Evolutionary conservation across 164 flowering plant species (phyloP).

Genomic region (Piper longum): DNA sequence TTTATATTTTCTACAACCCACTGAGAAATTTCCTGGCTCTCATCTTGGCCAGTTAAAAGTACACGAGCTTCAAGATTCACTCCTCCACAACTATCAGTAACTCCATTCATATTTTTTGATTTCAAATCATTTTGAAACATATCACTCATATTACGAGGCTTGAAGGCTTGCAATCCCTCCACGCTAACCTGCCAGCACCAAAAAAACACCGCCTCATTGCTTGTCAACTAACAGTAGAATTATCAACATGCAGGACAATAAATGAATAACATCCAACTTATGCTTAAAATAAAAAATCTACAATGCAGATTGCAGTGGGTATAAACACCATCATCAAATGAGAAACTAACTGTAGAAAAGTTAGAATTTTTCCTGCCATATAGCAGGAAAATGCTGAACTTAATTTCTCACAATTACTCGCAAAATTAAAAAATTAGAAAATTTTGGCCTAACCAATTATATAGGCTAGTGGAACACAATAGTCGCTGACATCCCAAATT

Average conservation of each 20-base stretch:
- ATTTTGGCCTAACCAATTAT: too few relatives aligned
- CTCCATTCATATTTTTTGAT: conserved; percentile 22
- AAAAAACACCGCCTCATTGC: background rate
- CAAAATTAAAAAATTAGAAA: too few relatives aligned
- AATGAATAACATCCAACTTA: background rate
- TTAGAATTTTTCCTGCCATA: too few relatives aligned
- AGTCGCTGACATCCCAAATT: too few relatives aligned
- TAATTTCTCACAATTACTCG: too few relatives aligned
- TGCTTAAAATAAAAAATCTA: background rate
- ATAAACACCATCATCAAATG: too few relatives aligned
- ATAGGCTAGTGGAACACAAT: too few relatives aligned
- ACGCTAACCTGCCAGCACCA: conserved; percentile 51
- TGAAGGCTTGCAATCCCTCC: conserved; percentile 78
- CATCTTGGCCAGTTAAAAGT: conserved; percentile 30
- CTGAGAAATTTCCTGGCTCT: conserved; percentile 27
- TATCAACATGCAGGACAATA: background rate
- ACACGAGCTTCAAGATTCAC: conserved; percentile 51
- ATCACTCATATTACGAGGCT: conserved; percentile 39
- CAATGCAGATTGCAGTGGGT: too few relatives aligned
- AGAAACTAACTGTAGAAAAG: too few relatives aligned
- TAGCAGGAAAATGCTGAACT: too few relatives aligned
- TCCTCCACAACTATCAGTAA: conserved; percentile 36
- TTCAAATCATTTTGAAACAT: conserved; percentile 13
- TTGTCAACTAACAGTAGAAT: background rate
- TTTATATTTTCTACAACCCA: conserved; percentile 74